Evolutionary conservation across 192 early-diverging fungal genomes (phyloP).

Genomic region (Coemansia asiatica): DNA sequence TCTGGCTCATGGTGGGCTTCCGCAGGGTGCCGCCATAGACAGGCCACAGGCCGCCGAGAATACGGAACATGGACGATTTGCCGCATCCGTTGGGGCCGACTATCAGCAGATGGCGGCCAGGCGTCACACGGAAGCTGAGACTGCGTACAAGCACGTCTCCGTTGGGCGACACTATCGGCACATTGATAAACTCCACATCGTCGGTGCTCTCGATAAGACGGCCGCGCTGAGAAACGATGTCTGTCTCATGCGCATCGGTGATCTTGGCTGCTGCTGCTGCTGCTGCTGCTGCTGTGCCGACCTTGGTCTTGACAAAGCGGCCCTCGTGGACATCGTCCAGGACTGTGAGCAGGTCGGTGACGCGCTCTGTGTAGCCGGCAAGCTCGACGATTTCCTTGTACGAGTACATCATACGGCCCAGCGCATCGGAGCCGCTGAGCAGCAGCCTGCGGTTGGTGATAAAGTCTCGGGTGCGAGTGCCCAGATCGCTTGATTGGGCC

Average conservation of each 20-base stretch:
- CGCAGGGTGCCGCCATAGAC: conserved; percentile 81
- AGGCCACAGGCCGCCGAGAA: conserved; percentile 95
- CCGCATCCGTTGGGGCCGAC: conserved; percentile 95
- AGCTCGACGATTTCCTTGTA: conserved; percentile 95
- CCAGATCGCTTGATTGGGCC: conserved; percentile 22
- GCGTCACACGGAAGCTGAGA: conserved; percentile 83
- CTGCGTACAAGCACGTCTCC: conserved; percentile 89
- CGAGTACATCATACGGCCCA: conserved; percentile 86
- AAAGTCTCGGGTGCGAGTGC: conserved; percentile 60
- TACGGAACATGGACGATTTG: conserved; percentile 93
- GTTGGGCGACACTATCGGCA: conserved; percentile 93
- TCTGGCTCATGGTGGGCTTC: conserved; percentile 76
- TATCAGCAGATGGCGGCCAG: conserved; percentile 90
- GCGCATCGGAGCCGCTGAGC: conserved; percentile 74
- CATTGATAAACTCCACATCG: conserved; percentile 84
- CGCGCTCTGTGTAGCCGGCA: conserved; percentile 92
- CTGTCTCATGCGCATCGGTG: conserved; percentile 4
- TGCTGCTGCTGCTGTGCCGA: conserved; percentile 35
- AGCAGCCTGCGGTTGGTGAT: conserved; percentile 76
- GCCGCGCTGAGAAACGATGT: conserved; percentile 64
- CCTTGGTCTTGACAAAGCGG: conserved; percentile 71
- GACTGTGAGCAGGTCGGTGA: conserved; percentile 79
- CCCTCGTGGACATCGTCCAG: conserved; percentile 85
- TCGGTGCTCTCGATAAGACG: conserved; percentile 64
- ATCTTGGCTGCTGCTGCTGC: conserved; percentile 28